Evolutionary conservation across 2,329 filamentous ascomycete species (phyloP), one percentile per base, ranked within the genome.

Genomic region (Trichoderma sp.): DNA sequence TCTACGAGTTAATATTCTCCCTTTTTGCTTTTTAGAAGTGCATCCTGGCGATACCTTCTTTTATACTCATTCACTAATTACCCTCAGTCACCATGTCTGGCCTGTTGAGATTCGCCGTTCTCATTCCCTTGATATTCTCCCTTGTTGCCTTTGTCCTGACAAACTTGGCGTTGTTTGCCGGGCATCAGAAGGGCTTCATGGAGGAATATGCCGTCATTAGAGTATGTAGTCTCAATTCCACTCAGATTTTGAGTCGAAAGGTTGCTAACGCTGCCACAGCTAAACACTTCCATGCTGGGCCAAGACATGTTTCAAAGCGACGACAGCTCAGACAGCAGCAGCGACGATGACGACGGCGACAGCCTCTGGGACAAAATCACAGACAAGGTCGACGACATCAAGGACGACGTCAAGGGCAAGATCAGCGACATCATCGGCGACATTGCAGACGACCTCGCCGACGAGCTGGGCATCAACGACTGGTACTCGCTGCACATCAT

Each of bases 401-500:
- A 74, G 59, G 71, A 77, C 44, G 73, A 76, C 9, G 72, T 77
- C 65, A 74, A 74, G 56, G 76, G 77, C 48, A 72, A 75, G 51
- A 66, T 82, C 66, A 78, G 79, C 68, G 73, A 79, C 39, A 70
- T 81, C 41, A 73, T 74, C 5, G 76, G 78, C 63, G 74, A 78
- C 7, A 67, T 79, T 45, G 78, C 77, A 44, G 80, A 79, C 64
- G 69, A 79, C 60, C 58, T 82, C 52, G 74, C 77, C 56, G 74
- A 77, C 14, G 74, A 76, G n/a, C 73, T 83, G 30, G 81, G 81
- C 26, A 78, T 84, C 63, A 77, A 78, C 1, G 75, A 83, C 66
- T 84, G 82, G 82, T 84, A 83, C 69, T 83, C 81, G 17, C 67
- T 84, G 34, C 82, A 84, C 68, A 68, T 84, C 69, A 80, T 81